Conservation (phyloP, 306 rosid genomes). For the Fagus crenata region DNA sequence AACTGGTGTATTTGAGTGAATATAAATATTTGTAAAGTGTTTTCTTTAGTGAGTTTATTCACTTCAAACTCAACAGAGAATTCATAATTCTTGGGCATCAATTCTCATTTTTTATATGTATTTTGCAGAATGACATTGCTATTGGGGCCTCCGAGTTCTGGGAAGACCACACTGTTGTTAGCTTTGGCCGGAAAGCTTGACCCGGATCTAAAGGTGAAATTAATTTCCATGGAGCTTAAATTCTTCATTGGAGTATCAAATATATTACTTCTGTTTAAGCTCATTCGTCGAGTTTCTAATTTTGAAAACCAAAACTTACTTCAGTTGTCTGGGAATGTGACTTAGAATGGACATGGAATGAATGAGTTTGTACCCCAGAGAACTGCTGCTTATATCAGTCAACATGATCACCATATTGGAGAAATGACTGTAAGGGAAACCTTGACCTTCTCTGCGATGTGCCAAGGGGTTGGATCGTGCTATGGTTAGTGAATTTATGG, state of each 20-base stretch:
- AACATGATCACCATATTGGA: conserved; percentile 69
- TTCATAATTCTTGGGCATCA: no score
- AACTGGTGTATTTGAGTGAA: no score
- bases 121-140: conserved; percentile 65
- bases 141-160: conserved; percentile 85
- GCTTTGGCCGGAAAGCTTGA: conserved; percentile 75
- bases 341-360: conserved; percentile 66
- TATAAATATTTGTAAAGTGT: no score
- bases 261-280: no score
- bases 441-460: conserved; percentile 76
- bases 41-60: no score
- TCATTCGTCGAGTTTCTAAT: background rate
- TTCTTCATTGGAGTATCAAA: background rate
- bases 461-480: conserved; percentile 72
- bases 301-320: no score
- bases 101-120: background rate
- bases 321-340: conserved; percentile 56
- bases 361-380: conserved; percentile 74
- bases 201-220: conserved; percentile 49
- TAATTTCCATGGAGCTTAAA: background rate
- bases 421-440: conserved; percentile 86
- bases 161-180: conserved; percentile 72
- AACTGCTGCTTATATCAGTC: conserved; percentile 76
- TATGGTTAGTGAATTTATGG: conserved; percentile 47
- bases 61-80: no score